Evolutionary conservation across 768 basidiomycete species (phyloP), one percentile per base, ranked within the genome.

Genomic region (Symmetrospora coprosmae): DNA sequence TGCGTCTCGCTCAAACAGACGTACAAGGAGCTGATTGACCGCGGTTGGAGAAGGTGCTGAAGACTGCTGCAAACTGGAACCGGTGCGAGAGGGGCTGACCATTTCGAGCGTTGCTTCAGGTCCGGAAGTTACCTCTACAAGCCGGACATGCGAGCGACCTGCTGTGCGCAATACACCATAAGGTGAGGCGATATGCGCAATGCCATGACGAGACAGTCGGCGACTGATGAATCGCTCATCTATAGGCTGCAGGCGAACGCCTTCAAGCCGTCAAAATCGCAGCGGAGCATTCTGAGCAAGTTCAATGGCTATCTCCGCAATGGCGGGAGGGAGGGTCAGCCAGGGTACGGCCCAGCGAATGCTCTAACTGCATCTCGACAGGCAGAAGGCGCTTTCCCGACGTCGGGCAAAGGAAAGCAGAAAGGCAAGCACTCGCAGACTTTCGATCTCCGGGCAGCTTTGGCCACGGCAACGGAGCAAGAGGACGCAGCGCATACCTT

Each of bases 91-190:
- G 4, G 45, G 31, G 19, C 30, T 19, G 30, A 30, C 11, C 2
- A 9, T 13, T 40, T 49, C 6, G 19, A 2, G 33, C 30, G 25
- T 9, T 33, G 17, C 4, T 45, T 7, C 33, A 41, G 68, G 27
- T 72, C 71, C 14, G 74, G 74, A 0, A 63, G 65, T 17, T 90
- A 82, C 73, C 82, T 87, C 67, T 96, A 96, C 72, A 87, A 86
- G 64, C 90, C 90, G 3, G 82, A 91, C 71, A 75, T 91, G 72
- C 78, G 75, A 64, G 71, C 73, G 4, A 84, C 88, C 9, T 96
- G 92, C 70, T 97, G 92, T 70, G 87, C 91, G 0, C 86, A 89
- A 66, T 92, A 94, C 70, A 88, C 92, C 2, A 96, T 96, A 71
- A 86, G 81, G 88, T 85, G 66, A 56, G 76, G 8, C 11, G 16